phyloP scores from a whole-genome alignment of 1,284 basidiomycete species.

The Moesziomyces sp. region DNA sequence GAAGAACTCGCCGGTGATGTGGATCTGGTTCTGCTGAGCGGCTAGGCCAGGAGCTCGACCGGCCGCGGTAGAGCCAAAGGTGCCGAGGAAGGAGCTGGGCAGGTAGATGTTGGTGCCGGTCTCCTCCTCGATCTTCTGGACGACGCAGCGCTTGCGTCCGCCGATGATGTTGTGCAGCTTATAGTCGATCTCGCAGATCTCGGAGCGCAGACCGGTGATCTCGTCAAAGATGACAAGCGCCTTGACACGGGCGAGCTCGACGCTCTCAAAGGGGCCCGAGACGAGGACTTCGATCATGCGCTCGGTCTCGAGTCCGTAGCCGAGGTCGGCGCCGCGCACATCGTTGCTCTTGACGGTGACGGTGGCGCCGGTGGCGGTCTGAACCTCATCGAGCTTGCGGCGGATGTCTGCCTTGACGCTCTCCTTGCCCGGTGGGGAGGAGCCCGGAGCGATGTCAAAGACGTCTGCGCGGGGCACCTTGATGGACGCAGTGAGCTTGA shows the following conservation, averaged over 20 bases:
- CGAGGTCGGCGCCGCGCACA: slow-evolving; percentile 54
- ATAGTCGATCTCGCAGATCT: slow-evolving; percentile 91
- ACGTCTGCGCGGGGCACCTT: slow-evolving; percentile 92
- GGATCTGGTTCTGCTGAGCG: slow-evolving; percentile 80
- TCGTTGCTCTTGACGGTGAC: slow-evolving; percentile 77
- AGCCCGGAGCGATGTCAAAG: slow-evolving; percentile 69
- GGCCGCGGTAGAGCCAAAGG: slow-evolving; percentile 70
- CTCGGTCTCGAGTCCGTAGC: slow-evolving; percentile 86
- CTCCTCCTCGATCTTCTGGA: slow-evolving; percentile 95
- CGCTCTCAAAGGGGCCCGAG: slow-evolving; percentile 84
- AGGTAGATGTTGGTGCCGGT: slow-evolving; percentile 97
- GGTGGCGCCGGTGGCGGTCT: slow-evolving; percentile 84
- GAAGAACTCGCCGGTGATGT: slow-evolving; percentile 98
- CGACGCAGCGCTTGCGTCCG: slow-evolving; percentile 84
- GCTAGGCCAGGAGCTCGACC: slow-evolving; percentile 69
- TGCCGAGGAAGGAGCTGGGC: slow-evolving; percentile 87
- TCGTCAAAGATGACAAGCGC: slow-evolving; percentile 94
- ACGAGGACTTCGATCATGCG: slow-evolving; percentile 90
- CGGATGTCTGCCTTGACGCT: slow-evolving; percentile 87
- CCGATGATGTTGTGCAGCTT: slow-evolving; percentile 92
- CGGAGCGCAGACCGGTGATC: slow-evolving; percentile 76
- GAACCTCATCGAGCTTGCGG: slow-evolving; percentile 88
- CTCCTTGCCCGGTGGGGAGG: slow-evolving; percentile 64
- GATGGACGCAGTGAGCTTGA: slow-evolving; percentile 84
- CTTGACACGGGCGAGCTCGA: slow-evolving; percentile 88